Base-by-base conservation (phyloP, 768 basidiomycete species). In the Boletales sp. region DNA sequence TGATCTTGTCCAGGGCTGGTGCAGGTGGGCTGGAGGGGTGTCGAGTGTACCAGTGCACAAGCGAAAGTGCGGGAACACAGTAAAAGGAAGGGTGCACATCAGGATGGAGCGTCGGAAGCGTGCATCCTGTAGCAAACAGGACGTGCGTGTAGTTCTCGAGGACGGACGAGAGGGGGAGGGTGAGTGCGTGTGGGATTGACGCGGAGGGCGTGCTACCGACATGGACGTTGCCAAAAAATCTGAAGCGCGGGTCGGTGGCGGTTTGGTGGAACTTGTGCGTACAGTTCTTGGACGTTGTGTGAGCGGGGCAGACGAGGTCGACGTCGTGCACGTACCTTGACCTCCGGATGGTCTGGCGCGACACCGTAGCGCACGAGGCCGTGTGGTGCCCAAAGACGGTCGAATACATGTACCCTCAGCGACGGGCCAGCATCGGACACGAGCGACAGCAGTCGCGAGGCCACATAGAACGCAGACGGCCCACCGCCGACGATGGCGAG, bases 301-400 rank as follows among this genome's bases (percentile, higher is more conserved):
- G 37, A 64, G 61, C 44, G 17, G 18, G 28, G 48, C 37, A 18
- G 50, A 43, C 38, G 44, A 45, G 3, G 49, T 10, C 17, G 40
- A 41, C 21, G 48, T 14, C 30, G 31, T 15, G 39, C 31, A 37
- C 52, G 47, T 46, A 60, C 95, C 82, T 97, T 99, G 68, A 98
- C 94, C 73, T 97, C 95, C 10, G 96, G 93, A 68, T 98, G 95
- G 72, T 98, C 95, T 39, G 95, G 95, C 11, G 96, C 95, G 13
- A 99, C 94, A 0, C 96, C 94, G 62, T 94, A 99, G 40, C 96
- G 76, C 4, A 96, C 94, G 1, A 98, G 77, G 1, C 96, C 96
- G 63, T 96, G 90, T 11, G 95, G 95, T 28, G 92, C 84, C 81
- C 94, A 97, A 11, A 95, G 76, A 32, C 91, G 78, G 71, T 99